Evolutionary conservation across 202 grass and related monocot genomes (phyloP), one percentile per base, ranked within the genome.

Genomic region (Miscanthus sacchariflorus): DNA sequence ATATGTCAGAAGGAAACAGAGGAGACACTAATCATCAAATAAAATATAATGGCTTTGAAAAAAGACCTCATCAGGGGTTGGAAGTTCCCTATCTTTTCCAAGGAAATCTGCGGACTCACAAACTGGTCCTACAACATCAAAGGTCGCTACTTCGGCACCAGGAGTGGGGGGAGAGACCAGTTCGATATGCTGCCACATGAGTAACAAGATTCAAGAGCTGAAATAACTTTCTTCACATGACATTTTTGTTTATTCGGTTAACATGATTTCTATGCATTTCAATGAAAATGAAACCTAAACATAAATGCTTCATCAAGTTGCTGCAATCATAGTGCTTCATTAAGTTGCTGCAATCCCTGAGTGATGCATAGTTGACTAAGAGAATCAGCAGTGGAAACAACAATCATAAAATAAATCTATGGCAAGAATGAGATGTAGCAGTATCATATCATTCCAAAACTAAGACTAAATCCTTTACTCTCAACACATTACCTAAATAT

Each of bases 81-180:
- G 84, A 40, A 99, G 92, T 39, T 95, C 92, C 88, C 96, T 91
- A 77, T 96, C 89, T 87, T 99, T 95, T 15, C 94, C 96, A 44
- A 99, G 87, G 70, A 99, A 99, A 90, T 99, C 94, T 46, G 96
- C 96, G 65, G 96, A 99, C 82, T 99, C 96, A 19, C 96, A 98
- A 44, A 99, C 96, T 43, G 96, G 96, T 25, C 96, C 94, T 1
- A 99, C 96, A 75, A 99, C 91, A 90, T 96, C 96, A 18, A 90
- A 99, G 48, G 92, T 92, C 46, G 79, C 83, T 77, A 92, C 84
- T 73, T 95, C 83, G 3, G 96, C 78, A 77, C 89, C 89, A 27
- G 83, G 77, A 28, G 81, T 68, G 45, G 92, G 85, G 19, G 95
- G 91, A 18, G 91, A 95, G 61, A 99, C 96, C 28, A 99, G 70